These are phyloP conservation scores for Viridothelium virens DNA, from an alignment of 495 filamentous ascomycete genomes.

Conservation along the genomic window DNA sequence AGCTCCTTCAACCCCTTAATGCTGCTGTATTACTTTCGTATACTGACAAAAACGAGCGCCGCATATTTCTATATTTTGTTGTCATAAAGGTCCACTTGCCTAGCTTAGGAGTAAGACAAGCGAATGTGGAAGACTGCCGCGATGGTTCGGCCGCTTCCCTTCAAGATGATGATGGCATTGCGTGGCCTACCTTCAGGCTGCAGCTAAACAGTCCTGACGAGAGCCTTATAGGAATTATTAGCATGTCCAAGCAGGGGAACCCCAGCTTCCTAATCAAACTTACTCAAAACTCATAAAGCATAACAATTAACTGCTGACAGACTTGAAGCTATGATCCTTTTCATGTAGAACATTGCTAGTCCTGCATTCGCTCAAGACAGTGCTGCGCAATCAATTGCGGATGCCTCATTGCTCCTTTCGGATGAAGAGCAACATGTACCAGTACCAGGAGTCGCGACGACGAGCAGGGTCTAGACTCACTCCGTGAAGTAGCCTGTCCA, in stretches of 20 bases:
- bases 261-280: too few species aligned
- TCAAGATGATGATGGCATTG: conserved; percentile 63
- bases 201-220: conserved; percentile 48
- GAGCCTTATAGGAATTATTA: conserved; percentile 40
- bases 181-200: conserved; percentile 60
- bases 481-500: conserved; percentile 52
- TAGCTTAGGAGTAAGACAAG: conserved; percentile 39
- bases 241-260: background rate
- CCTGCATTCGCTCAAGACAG: conserved; percentile 59
- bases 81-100: conserved; percentile 15
- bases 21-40: conserved; percentile 54
- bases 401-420: conserved; percentile 45
- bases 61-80: background rate
- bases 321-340: conserved; percentile 61
- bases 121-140: conserved; percentile 70
- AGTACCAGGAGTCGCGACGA: conserved; percentile 68
- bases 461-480: conserved; percentile 60
- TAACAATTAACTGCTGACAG: conserved; percentile 68
- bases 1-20: conserved; percentile 49
- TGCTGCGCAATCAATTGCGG: conserved; percentile 50
- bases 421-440: conserved; percentile 57
- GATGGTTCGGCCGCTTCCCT: conserved; percentile 54
- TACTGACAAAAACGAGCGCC: background rate
- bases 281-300: conserved; percentile 34
- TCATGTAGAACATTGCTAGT: conserved; percentile 48